Base-by-base conservation (phyloP, 2,329 filamentous ascomycete genomes). In the Fusarium sacchari region DNA sequence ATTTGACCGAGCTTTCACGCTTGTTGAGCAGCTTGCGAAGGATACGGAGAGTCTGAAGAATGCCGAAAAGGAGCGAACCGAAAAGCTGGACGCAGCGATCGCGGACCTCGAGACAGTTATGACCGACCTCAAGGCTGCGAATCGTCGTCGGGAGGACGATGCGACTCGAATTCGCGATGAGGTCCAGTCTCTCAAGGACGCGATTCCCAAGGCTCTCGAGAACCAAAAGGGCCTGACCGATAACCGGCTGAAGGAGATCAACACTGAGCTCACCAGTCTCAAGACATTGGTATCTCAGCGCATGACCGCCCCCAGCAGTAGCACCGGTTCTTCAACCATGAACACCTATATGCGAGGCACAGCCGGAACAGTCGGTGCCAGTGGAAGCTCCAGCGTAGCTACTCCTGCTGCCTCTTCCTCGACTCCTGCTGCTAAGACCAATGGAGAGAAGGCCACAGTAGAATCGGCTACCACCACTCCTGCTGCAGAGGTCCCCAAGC, bases 1-100 rank as follows among this genome's bases (percentile, higher is more conserved):
- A 67, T 99, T 99, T 82, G 93, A 96, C 77, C 94, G 93, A 78
- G 94, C 96, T 5, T 99, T 99, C 81, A 87, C 92, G 24, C 88
- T 98, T 20, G 91, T 99, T 17, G 96, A 99, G 68, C 96, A 98
- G 80, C 89, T 99, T 3, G 90, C 94, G 42, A 93, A 94, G 77
- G 97, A 99, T 81, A 99, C 96, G 1, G 91, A 95, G 60, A 89
- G 91, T 14, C 89, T 99, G 68, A 99, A 99, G 84, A 88, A 90
- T 9, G 92, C 95, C 0, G 96, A 99, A 85, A 88, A 95, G 80
- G 88, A 93, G 67, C 90, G 96, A 68, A 97, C 94, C 15, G 91
- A 95, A 78, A 91, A 93, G 70, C 85, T 99, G 11, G 96, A 99
- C 80, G 87, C 87, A 53, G 93, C 96, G 5, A 87, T 99, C 18